A percentile compares a stretch with the other conserved stretches of the same genome.
Evolutionary conservation across 2,329 filamentous ascomycete genomes (phyloP).

Genomic region (Lachnellula willkommii): DNA sequence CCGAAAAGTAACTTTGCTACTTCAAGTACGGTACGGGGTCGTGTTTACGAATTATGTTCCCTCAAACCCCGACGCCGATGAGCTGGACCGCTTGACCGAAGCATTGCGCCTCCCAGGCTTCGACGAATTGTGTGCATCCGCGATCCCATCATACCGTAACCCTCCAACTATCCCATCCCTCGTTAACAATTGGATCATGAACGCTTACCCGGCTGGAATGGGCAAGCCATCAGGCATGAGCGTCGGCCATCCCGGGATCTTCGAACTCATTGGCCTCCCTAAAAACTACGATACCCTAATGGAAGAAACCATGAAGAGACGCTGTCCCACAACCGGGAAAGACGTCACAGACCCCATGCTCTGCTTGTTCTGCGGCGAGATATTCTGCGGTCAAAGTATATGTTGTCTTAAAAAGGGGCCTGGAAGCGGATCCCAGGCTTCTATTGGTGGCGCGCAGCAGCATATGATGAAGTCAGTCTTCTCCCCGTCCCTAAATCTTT

Average conservation of each 20-base stretch:
- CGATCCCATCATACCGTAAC: conserved; percentile 1
- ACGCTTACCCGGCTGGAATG: conserved; percentile 4
- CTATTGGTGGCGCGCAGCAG: conserved; percentile 80
- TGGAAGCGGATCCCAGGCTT: conserved; percentile 36
- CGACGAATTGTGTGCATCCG: conserved; percentile 62
- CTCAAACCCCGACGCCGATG: conserved; percentile 59
- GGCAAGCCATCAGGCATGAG: neutral
- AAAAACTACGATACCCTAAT: conserved; percentile 89
- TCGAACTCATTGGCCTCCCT: conserved; percentile 87
- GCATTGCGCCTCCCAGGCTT: conserved; percentile 71
- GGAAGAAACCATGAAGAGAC: conserved; percentile 78
- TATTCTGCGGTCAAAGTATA: conserved; percentile 89
- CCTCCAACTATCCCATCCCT: conserved; percentile 37
- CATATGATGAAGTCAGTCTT: conserved; percentile 74
- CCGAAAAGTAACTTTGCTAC: conserved; percentile 75
- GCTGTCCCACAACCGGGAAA: conserved; percentile 84
- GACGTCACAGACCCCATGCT: conserved; percentile 86
- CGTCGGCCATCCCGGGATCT: conserved; percentile 79
- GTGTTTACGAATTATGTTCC: conserved; percentile 72
- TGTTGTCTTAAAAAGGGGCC: conserved; percentile 68
- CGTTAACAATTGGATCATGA: conserved; percentile 64
- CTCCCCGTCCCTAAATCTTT: neutral
- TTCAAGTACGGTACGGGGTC: conserved; percentile 83
- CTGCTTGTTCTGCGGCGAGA: conserved; percentile 92
- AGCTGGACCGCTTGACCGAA: conserved; percentile 76